Evolutionary conservation across 495 filamentous ascomycete species (phyloP).

Genomic region (Clohesyomyces aquaticus): DNA sequence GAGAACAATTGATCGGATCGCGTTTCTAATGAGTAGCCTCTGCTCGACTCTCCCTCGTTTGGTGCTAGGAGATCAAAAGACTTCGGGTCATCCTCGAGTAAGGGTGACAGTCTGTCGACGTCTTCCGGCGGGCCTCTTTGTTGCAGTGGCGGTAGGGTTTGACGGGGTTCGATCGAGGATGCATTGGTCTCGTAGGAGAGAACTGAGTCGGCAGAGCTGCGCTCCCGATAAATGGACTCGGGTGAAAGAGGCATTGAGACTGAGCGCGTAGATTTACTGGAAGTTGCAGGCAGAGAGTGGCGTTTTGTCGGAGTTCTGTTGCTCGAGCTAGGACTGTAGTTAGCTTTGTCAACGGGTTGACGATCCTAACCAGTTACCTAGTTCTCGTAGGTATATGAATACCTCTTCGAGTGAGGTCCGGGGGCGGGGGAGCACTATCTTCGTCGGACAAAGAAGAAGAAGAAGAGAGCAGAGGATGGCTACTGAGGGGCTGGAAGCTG

Average conservation of each 20-base stretch:
- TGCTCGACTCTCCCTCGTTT: constrained; percentile 29
- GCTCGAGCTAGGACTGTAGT: constrained; percentile 21
- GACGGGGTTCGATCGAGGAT: constrained; percentile 41
- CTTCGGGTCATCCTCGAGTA: constrained; percentile 56
- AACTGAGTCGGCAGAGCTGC: constrained; percentile 47
- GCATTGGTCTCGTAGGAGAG: constrained; percentile 48
- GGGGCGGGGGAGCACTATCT: constrained; percentile 31
- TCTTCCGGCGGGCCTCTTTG: constrained; percentile 51
- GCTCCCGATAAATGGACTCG: constrained; percentile 29
- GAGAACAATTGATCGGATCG: constrained; percentile 69
- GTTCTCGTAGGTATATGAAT: constrained; percentile 45
- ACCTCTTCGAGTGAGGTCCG: constrained; percentile 40
- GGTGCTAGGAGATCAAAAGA: constrained; percentile 59
- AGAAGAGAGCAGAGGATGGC: constrained; percentile 33
- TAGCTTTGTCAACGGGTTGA: not conserved
- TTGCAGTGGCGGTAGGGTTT: constrained; percentile 48
- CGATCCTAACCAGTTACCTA: constrained; percentile 31
- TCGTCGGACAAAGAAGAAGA: no score
- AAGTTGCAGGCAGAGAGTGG: constrained; percentile 27
- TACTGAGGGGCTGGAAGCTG: constrained; percentile 20
- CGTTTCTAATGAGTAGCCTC: constrained; percentile 59
- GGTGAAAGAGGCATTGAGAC: constrained; percentile 38
- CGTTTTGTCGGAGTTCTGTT: constrained; percentile 25
- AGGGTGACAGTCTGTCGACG: constrained; percentile 54
- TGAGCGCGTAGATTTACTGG: constrained; percentile 19